These are phyloP conservation scores for Mrakia gelida DNA, from an alignment of 768 basidiomycete genomes.

Conservation along the genomic window DNA sequence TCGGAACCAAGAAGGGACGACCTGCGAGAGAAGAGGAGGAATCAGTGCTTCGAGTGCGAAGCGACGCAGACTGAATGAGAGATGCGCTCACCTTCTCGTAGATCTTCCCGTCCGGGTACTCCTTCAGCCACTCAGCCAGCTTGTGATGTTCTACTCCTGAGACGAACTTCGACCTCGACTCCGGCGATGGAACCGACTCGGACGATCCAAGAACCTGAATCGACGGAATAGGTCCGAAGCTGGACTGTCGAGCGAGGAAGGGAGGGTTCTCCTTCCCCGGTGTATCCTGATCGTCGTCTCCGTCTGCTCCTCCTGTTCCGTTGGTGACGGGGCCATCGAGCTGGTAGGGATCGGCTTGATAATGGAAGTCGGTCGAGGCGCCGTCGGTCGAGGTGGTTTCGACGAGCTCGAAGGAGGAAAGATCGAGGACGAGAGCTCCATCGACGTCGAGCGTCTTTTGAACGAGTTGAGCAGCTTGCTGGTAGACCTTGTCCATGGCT, in stretches of 20 bases:
- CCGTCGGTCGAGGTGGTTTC: conserved; percentile 55
- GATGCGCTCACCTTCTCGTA: conserved; percentile 53
- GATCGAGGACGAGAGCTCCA: conserved; percentile 86
- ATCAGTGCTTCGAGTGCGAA: too few relatives aligned
- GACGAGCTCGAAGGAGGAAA: conserved; percentile 81
- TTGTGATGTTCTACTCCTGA: conserved; percentile 67
- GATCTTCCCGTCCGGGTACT: conserved; percentile 77
- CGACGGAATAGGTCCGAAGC: conserved; percentile 36
- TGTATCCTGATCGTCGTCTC: conserved; percentile 14
- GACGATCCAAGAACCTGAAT: conserved; percentile 43
- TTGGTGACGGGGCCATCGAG: neutral
- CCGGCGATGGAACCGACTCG: conserved; percentile 25
- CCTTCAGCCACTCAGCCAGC: conserved; percentile 70
- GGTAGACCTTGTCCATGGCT: conserved; percentile 58
- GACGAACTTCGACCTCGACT: conserved; percentile 49
- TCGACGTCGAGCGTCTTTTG: conserved; percentile 86
- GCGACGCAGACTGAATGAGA: too few relatives aligned
- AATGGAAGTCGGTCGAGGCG: conserved; percentile 52
- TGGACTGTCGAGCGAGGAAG: conserved; percentile 30
- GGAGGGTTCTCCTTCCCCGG: conserved; percentile 23
- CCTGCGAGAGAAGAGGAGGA: too few relatives aligned
- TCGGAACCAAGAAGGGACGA: conserved; percentile 76
- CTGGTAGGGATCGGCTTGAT: conserved; percentile 45
- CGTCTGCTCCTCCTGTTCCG: neutral
- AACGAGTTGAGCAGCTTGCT: conserved; percentile 82